Evolutionary conservation across 78 protist genomes (phyloP).

Genomic region (Dictyostelium intermedium): DNA sequence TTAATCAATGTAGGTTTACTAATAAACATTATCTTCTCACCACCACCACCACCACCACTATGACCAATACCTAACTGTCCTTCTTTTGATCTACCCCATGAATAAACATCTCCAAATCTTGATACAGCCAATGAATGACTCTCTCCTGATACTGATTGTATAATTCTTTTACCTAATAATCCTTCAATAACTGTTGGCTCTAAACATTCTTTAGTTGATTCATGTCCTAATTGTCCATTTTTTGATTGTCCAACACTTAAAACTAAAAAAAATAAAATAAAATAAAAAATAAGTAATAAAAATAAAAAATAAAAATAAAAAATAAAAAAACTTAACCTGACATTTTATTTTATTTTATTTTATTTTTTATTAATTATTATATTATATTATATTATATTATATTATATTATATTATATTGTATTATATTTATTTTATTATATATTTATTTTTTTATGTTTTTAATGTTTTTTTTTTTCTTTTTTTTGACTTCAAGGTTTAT

Average conservation of each 20-base stretch:
- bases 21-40: conserved; percentile 2
- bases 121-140: conserved; percentile 49
- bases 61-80: conserved; percentile 69
- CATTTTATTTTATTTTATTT: not conserved
- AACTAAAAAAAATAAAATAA: not conserved
- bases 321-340: not conserved
- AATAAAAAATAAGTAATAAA: not conserved
- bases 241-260: conserved; percentile 50
- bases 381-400: not conserved
- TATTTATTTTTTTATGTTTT: not conserved
- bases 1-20: not conserved
- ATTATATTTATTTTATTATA: not conserved
- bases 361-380: not conserved
- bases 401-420: not conserved
- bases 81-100: conserved; percentile 75
- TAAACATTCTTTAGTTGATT: conserved; percentile 33
- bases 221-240: conserved; percentile 63
- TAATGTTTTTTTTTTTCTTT: not conserved
- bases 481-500: not conserved
- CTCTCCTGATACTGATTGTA: conserved; percentile 50
- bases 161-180: conserved; percentile 68
- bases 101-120: conserved; percentile 77
- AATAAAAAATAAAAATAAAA: conserved; percentile 3
- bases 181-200: conserved; percentile 69
- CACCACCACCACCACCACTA: not conserved